Base-by-base conservation (phyloP, 768 basidiomycete species). In the Termitomyces sp. region DNA sequence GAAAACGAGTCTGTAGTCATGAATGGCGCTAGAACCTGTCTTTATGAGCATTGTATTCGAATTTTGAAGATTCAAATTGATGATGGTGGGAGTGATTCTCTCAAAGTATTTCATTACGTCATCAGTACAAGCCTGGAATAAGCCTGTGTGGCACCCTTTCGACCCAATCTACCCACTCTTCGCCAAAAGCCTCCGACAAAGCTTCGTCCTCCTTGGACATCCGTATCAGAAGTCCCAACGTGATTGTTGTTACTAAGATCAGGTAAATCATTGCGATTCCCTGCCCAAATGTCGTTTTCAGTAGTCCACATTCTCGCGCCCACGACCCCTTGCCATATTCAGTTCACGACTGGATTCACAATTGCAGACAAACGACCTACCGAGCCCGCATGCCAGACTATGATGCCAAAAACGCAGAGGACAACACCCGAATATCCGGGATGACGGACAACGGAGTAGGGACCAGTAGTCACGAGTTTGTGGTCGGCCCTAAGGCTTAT, bases 361-460 rank as follows among this genome's bases (percentile, higher is more conserved):
- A 22, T 5, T 58, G 36, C 2, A 59, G 50, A 61, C 20, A 55
- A 55, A 60, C 18, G 9, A 67, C 75, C 62, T 60, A 79, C 81
- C 22, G 73, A 62, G 54, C 73, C 71, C 11, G 68, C 68, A 66
- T 78, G 74, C 69, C 75, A 77, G 15, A 73, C 65, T 13, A 71
- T 53, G 16, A 77, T 67, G 1, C 81, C 81, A 33, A 59, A 33
- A 12, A 77, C 64, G 12, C 74, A 72, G 42, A 75, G 59, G 9
- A 83, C 55, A 18, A 81, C 68, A 3, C 80, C 81, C 2, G 74
- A 69, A 63, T 84, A 84, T n/a, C 78, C 77, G 2, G 84, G 84
- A 62, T 85, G 84, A 60, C 84, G 73, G 9, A 81, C 81, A 24
- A 75, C 53, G 1, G 70, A 60, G 65, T 86, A 86, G 0, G 81